These are phyloP conservation scores for Lyophyllum atratum DNA, from an alignment of 768 basidiomycete genomes.

Conservation along the genomic window DNA sequence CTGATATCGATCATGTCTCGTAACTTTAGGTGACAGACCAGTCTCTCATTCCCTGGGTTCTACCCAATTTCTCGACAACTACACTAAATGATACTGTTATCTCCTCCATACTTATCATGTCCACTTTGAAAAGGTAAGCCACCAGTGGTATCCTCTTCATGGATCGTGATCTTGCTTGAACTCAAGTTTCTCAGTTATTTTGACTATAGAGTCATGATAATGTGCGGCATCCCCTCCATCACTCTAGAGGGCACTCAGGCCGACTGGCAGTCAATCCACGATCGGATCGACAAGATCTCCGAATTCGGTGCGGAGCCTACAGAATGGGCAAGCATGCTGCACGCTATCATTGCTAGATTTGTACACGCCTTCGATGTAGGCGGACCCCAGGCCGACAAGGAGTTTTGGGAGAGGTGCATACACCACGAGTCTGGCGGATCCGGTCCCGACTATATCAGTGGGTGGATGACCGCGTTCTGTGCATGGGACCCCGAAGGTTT, in stretches of 20 bases:
- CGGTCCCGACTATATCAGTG: conserved; percentile 2
- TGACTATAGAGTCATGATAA: conserved; percentile 6
- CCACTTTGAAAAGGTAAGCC: conserved; percentile 1
- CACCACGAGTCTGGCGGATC: neutral
- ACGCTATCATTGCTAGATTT: conserved; percentile 20
- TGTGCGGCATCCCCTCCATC: conserved; percentile 25
- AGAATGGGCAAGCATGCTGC: conserved; percentile 21
- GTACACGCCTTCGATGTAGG: conserved; percentile 18
- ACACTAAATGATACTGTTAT: conserved; percentile 5
- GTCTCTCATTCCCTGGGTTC: neutral
- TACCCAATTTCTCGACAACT: conserved; percentile 4
- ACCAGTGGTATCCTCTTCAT: neutral
- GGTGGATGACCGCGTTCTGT: conserved; percentile 12
- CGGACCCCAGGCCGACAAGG: conserved; percentile 1
- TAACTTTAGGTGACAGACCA: neutral
- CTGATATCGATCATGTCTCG: neutral
- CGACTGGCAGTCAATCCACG: conserved; percentile 24
- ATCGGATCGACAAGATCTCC: conserved; percentile 21
- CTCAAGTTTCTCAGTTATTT: conserved; percentile 13
- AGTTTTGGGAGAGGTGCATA: conserved; percentile 10
- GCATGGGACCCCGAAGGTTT: conserved; percentile 9
- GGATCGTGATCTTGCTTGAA: neutral
- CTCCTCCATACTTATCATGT: conserved; percentile 11
- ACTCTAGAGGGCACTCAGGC: conserved; percentile 21
- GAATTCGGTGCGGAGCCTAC: conserved; percentile 23